Evolutionary conservation across 2,329 filamentous ascomycete species (phyloP).

Genomic region (Berkeleyomyces rouxiae): DNA sequence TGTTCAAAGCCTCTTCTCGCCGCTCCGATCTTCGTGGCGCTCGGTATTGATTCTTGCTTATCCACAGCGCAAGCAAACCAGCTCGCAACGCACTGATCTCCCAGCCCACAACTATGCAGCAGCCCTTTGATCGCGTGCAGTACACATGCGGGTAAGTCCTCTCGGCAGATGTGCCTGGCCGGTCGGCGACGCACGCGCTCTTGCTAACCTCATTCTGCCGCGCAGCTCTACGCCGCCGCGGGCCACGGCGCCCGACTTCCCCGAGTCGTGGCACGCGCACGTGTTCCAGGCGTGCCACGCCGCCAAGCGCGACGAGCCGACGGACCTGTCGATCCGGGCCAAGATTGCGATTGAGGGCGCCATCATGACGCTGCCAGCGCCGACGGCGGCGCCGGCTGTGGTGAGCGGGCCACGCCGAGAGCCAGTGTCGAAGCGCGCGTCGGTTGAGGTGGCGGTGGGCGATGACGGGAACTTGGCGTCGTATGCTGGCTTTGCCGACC

Average conservation of each 20-base stretch:
- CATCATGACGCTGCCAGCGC: conserved; percentile 3
- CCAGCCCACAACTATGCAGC: background rate
- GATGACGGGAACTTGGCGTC: background rate
- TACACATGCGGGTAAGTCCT: background rate
- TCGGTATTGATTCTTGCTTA: background rate
- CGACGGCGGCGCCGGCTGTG: background rate
- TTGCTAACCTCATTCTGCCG: background rate
- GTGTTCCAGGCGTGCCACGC: conserved; percentile 4
- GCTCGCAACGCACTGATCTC: background rate
- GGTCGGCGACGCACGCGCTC: too few relatives aligned
- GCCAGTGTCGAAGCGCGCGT: background rate
- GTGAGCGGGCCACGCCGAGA: background rate
- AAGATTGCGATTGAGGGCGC: conserved; percentile 8
- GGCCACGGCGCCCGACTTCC: background rate
- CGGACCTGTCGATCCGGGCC: conserved; percentile 1
- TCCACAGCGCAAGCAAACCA: background rate
- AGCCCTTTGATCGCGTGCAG: background rate
- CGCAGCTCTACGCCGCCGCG: background rate
- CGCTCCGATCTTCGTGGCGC: too few relatives aligned
- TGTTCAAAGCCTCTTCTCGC: too few relatives aligned
- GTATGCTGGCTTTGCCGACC: background rate
- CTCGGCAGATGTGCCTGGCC: background rate
- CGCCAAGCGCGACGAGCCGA: conserved; percentile 4
- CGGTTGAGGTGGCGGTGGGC: background rate
- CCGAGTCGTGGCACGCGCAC: background rate